Conservation (phyloP, 768 basidiomycete genomes). For the Lactarius psammicola region DNA sequence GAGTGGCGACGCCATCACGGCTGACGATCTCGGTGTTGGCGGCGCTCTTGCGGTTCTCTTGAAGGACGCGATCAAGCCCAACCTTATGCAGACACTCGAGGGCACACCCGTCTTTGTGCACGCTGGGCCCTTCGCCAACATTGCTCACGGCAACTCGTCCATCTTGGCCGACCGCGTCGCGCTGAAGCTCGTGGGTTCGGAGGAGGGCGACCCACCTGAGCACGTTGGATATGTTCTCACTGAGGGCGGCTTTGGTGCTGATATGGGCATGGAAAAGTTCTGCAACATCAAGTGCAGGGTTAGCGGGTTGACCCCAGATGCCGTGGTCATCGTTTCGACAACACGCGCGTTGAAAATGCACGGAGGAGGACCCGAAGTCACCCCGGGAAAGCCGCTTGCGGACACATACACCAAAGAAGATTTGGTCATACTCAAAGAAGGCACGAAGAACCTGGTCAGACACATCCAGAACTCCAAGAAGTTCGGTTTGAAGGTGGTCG, state of each 20-base stretch:
- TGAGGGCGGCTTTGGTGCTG: slow-evolving; percentile 97
- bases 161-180: slow-evolving; percentile 97
- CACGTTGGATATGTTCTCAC: slow-evolving; percentile 94
- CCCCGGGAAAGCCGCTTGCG: slow-evolving; percentile 90
- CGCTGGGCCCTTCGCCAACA: slow-evolving; percentile 98
- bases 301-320: slow-evolving; percentile 91
- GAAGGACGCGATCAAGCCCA: slow-evolving; percentile 99
- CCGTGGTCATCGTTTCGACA: slow-evolving; percentile 93
- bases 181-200: slow-evolving; percentile 93
- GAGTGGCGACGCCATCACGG: slow-evolving; percentile 87
- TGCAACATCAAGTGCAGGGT: slow-evolving; percentile 99
- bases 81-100: slow-evolving; percentile 97
- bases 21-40: slow-evolving; percentile 93
- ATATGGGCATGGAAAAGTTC: slow-evolving; percentile 99
- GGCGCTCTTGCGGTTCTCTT: slow-evolving; percentile 95
- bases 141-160: slow-evolving; percentile 97
- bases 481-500: slow-evolving; percentile 94
- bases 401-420: slow-evolving; percentile 95
- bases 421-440: slow-evolving; percentile 82
- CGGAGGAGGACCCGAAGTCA: slow-evolving; percentile 95
- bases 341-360: slow-evolving; percentile 99
- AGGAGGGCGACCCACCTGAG: slow-evolving; percentile 79
- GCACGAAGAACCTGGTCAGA: slow-evolving; percentile 88
- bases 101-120: slow-evolving; percentile 99
- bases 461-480: slow-evolving; percentile 95